These are phyloP conservation scores for Zymoseptoria ardabiliae DNA, from an alignment of 2,329 filamentous ascomycete genomes.

Conservation along the genomic window DNA sequence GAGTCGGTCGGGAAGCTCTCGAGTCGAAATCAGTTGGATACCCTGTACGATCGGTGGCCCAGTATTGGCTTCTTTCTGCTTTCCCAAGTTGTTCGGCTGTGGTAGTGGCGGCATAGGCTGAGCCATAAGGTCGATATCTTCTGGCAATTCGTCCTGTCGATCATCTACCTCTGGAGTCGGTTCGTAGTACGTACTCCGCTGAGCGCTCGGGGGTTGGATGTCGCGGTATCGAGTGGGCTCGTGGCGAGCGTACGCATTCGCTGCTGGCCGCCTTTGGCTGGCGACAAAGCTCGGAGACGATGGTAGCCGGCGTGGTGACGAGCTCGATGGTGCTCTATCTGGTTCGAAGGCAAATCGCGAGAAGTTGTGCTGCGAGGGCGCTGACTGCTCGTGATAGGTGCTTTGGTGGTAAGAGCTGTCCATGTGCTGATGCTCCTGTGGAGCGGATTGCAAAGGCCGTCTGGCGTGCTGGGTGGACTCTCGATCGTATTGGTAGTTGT, in stretches of 20 bases:
- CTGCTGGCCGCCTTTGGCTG: slow-evolving; percentile 13
- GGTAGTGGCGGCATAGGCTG: neutral
- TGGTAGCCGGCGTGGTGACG: slow-evolving; percentile 23
- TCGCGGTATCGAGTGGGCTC: neutral
- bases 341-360: slow-evolving; percentile 22
- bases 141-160: neutral
- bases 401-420: neutral
- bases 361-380: neutral
- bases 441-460: slow-evolving; percentile 30
- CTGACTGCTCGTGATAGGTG: neutral
- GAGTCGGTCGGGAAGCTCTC: slow-evolving; percentile 61
- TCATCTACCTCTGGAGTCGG: neutral
- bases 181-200: neutral
- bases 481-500: slow-evolving; percentile 28
- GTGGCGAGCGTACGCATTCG: neutral
- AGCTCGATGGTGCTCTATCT: slow-evolving; percentile 22
- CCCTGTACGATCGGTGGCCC: slow-evolving; percentile 46
- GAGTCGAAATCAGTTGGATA: slow-evolving; percentile 52
- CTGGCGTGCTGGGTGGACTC: slow-evolving; percentile 30
- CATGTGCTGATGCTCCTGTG: neutral
- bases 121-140: neutral
- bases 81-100: neutral
- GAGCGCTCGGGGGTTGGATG: neutral
- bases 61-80: neutral
- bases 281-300: slow-evolving; percentile 38